A percentile compares a stretch with the other conserved stretches of the same genome.
Evolutionary conservation across 2,329 filamentous ascomycete species (phyloP).

Genomic region (Curvularia spicifera): DNA sequence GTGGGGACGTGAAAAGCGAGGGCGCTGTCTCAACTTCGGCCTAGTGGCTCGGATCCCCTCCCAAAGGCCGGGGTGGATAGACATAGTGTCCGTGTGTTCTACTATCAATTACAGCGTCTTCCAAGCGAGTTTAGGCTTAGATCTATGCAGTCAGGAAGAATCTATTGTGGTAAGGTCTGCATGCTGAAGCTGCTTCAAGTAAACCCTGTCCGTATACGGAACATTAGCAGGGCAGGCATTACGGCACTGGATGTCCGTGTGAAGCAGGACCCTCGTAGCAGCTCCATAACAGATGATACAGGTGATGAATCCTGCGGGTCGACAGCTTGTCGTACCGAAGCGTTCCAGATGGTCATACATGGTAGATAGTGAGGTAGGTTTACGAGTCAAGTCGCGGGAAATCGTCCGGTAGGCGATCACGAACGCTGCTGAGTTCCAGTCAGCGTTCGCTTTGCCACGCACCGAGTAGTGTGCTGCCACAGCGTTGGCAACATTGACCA

Average conservation of each 20-base stretch:
- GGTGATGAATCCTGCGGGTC: slow-evolving; percentile 5
- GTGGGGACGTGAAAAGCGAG: slow-evolving; percentile 39
- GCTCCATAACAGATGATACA: slow-evolving; percentile 5
- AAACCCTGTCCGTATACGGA: slow-evolving; percentile 14
- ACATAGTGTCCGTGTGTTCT: slow-evolving; percentile 38
- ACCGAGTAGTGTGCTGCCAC: slow-evolving; percentile 22
- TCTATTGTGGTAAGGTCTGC: slow-evolving; percentile 30
- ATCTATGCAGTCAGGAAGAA: slow-evolving; percentile 30
- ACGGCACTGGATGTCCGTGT: slow-evolving; percentile 1
- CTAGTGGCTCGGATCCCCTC: slow-evolving; percentile 48
- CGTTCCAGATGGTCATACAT: slow-evolving; percentile 9
- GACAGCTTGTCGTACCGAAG: slow-evolving; percentile 9
- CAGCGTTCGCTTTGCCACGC: slow-evolving; percentile 11
- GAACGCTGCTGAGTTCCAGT: slow-evolving; percentile 18
- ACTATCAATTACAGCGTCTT: slow-evolving; percentile 47
- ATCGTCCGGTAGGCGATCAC: slow-evolving; percentile 7
- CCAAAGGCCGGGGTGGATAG: slow-evolving; percentile 44
- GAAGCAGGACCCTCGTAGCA: slow-evolving; percentile 17
- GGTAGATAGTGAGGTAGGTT: slow-evolving; percentile 17
- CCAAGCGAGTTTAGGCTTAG: slow-evolving; percentile 31
- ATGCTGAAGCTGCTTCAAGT: slow-evolving; percentile 21
- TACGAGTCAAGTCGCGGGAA: slow-evolving; percentile 23
- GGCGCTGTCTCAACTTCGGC: slow-evolving; percentile 49
- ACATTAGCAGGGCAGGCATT: slow-evolving; percentile 9
- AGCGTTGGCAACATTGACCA: slow-evolving; percentile 23